Percentiles rank a stretch among this genome's conserved stretches.
These are phyloP conservation scores for Sorghum bicolor DNA, from an alignment of 176 grass and related monocot genomes.

Conservation along the genomic window DNA sequence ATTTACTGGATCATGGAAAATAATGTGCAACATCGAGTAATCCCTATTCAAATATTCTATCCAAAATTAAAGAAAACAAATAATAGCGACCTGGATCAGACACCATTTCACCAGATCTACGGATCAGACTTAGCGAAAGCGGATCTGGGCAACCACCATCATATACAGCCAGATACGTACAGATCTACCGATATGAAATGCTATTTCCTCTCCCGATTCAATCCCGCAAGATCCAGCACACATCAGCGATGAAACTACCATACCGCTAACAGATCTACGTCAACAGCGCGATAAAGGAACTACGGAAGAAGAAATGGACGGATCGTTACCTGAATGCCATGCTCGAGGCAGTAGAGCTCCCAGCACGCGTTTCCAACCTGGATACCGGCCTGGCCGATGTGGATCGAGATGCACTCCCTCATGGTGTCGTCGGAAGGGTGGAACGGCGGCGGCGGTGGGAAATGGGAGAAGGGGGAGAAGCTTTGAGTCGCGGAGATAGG, in stretches of 20 bases:
- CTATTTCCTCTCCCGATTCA: neutral
- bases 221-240: neutral
- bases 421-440: slow-evolving; percentile 34
- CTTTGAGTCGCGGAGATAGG: slow-evolving; percentile 51
- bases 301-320: neutral
- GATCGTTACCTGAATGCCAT: slow-evolving; percentile 70
- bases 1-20: neutral
- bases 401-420: slow-evolving; percentile 91
- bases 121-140: rapidly evolving
- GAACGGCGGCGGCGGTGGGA: neutral
- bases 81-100: rapidly evolving
- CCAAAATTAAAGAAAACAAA: neutral
- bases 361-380: slow-evolving; percentile 86
- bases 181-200: neutral
- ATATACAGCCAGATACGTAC: neutral
- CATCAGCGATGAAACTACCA: neutral
- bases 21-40: neutral
- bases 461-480: neutral
- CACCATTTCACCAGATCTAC: neutral
- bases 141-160: neutral
- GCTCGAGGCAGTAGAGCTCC: slow-evolving; percentile 94
- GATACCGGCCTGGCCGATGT: slow-evolving; percentile 88
- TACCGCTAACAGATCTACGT: neutral
- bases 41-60: neutral
- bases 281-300: too few species aligned